phyloP scores from a whole-genome alignment of 371 early-diverging fungal species.

The Mucor plumbeus region DNA sequence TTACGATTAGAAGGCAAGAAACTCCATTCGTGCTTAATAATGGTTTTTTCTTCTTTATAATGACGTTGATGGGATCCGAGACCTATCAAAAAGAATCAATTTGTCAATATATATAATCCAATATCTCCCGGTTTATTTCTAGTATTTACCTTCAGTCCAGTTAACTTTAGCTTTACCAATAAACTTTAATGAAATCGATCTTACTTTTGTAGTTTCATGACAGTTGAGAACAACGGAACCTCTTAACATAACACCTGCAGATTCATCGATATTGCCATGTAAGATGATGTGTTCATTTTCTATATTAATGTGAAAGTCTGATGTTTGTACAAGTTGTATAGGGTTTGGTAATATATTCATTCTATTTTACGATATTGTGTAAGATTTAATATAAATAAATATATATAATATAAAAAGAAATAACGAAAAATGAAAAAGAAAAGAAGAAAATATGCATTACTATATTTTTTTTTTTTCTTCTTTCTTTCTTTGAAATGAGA shows the following conservation, averaged over 20 bases:
- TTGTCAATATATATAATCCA: background rate
- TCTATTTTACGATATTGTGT: background rate
- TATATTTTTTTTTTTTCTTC: conserved; percentile 1
- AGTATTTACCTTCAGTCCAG: conserved; percentile 51
- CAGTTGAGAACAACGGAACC: conserved; percentile 48
- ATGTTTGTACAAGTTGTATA: conserved; percentile 43
- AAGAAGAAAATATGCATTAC: background rate
- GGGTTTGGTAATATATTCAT: conserved; percentile 26
- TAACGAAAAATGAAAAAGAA: background rate
- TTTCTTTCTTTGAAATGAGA: background rate
- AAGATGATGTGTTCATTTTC: conserved; percentile 49
- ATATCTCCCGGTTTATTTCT: background rate
- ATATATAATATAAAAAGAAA: background rate
- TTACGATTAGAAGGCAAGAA: conserved; percentile 46
- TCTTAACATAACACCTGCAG: conserved; percentile 52
- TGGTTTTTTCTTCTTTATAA: conserved; percentile 44
- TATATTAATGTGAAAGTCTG: conserved; percentile 47
- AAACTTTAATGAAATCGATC: conserved; percentile 45
- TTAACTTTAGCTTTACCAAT: conserved; percentile 48
- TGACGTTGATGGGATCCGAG: conserved; percentile 53
- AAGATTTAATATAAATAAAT: no score
- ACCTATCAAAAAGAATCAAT: conserved; percentile 22
- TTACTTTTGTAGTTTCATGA: conserved; percentile 49
- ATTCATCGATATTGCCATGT: conserved; percentile 51
- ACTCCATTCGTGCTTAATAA: conserved; percentile 54